A percentile compares a stretch with the other conserved stretches of the same genome.
Conservation (phyloP, 345 rosid genomes). For the Murraya paniculata region DNA sequence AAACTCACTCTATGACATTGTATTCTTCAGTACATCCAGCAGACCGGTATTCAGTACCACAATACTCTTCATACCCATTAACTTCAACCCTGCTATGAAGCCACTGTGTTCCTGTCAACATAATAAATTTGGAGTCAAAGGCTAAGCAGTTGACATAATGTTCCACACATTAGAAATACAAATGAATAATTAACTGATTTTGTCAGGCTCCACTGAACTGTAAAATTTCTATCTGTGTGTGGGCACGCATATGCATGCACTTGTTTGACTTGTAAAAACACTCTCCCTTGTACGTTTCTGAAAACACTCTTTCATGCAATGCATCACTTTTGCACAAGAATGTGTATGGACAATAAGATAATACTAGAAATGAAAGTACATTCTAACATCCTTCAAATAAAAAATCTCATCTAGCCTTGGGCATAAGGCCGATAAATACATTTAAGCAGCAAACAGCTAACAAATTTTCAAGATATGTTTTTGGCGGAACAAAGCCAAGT, state of each 20-base stretch:
- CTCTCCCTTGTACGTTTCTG: background rate
- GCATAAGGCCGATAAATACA: background rate
- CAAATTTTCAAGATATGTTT: background rate
- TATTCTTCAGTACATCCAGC: slow-evolving; percentile 90
- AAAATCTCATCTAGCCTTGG: background rate
- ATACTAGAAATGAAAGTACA: background rate
- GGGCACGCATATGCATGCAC: background rate
- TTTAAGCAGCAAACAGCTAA: background rate
- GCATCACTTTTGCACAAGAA: background rate
- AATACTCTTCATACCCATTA: slow-evolving; percentile 84
- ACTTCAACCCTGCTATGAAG: slow-evolving; percentile 81
- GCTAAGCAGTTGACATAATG: background rate
- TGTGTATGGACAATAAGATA: background rate
- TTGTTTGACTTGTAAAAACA: background rate
- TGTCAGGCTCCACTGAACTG: background rate
- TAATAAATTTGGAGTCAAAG: background rate
- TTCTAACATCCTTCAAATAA: background rate
- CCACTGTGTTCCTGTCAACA: slow-evolving; percentile 69
- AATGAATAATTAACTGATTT: background rate
- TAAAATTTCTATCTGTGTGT: background rate
- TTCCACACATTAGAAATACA: background rate
- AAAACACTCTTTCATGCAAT: background rate
- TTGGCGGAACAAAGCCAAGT: background rate
- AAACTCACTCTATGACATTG: slow-evolving; percentile 62
- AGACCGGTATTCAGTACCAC: slow-evolving; percentile 80